Percentiles rank a stretch among this genome's conserved stretches.
phyloP scores from a whole-genome alignment of 129 eudicot species.

The Centaurea solstitialis region DNA sequence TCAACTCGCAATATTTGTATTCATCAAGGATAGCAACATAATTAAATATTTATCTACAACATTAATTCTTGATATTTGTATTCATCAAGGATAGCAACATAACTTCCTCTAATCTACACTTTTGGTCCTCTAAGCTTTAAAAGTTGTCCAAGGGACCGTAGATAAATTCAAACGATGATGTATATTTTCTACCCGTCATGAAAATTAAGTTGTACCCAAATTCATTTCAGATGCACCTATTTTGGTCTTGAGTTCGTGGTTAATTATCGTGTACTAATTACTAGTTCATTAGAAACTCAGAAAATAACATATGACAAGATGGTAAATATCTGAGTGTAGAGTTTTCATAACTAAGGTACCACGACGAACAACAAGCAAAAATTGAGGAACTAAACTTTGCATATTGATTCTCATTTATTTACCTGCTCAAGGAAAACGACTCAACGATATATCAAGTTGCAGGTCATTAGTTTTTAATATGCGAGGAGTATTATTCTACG shows the following conservation, averaged over 20 bases:
- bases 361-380: background rate
- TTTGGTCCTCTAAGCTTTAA: background rate
- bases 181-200: background rate
- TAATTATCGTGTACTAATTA: background rate
- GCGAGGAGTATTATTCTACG: background rate
- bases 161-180: too few species aligned
- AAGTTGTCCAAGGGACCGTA: too few species aligned
- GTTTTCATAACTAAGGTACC: background rate
- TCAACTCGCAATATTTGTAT: too few species aligned
- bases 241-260: background rate
- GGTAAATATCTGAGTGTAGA: background rate
- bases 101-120: background rate
- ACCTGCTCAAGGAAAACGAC: background rate
- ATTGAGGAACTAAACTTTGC: background rate
- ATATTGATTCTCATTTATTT: background rate
- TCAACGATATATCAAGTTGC: too few species aligned
- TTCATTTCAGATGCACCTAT: background rate
- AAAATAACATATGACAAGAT: background rate
- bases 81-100: too few species aligned
- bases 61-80: too few species aligned
- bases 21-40: too few species aligned
- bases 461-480: too few species aligned
- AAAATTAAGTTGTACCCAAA: background rate
- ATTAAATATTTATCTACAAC: too few species aligned
- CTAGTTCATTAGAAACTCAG: background rate